phyloP scores from a whole-genome alignment of 129 eudicot genomes.

The Daucus carota region DH1_v3.0 NC_030385.2:9747501-9748000 shows the following conservation, averaged over 20 bases:
- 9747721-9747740: constrained; percentile 39
- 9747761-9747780: constrained; percentile 57
- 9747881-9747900: constrained; percentile 50
- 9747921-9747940: too few species aligned
- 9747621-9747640: constrained; percentile 32
- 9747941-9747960: constrained; percentile 50
- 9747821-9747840: constrained; percentile 57
- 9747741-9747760: constrained; percentile 78
- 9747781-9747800: constrained; percentile 58
- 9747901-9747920: constrained; percentile 54
- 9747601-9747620: constrained; percentile 32
- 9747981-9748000: constrained; percentile 27
- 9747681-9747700: constrained; percentile 47
- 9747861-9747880: constrained; percentile 39
- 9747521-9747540: too few species aligned
- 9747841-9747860: constrained; percentile 37
- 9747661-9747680: constrained; percentile 50
- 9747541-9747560: constrained; percentile 27
- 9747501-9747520: too few species aligned
- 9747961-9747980: constrained; percentile 44
- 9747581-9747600: constrained; percentile 31
- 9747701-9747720: constrained; percentile 51
- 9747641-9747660: constrained; percentile 44
- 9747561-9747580: constrained; percentile 25
- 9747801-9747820: constrained; percentile 66